These are phyloP conservation scores for Apiospora pterosperma DNA, from an alignment of 2,329 filamentous ascomycete genomes.

Conservation along the genomic window DNA sequence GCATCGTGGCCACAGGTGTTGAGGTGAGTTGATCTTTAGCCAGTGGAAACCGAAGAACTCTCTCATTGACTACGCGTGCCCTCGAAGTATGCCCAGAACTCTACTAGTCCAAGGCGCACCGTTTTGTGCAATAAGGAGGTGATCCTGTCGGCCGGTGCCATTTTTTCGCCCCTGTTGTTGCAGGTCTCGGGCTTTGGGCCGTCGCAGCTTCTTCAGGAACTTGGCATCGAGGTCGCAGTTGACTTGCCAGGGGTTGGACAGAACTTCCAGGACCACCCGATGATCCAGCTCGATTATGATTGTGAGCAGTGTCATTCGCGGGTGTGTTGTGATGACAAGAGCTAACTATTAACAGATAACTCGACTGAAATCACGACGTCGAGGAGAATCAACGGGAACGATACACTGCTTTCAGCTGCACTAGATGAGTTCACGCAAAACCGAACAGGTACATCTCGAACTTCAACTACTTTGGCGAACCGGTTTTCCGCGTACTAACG, in stretches of 20 bases:
- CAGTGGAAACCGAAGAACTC: background rate
- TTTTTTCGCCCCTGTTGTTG: slow-evolving; percentile 26
- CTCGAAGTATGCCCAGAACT: slow-evolving; percentile 24
- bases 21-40: slow-evolving; percentile 26
- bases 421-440: slow-evolving; percentile 20
- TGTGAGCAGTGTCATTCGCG: slow-evolving; percentile 13
- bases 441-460: slow-evolving; percentile 17
- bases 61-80: slow-evolving; percentile 1
- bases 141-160: slow-evolving; percentile 27
- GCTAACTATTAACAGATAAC: background rate
- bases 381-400: background rate
- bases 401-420: slow-evolving; percentile 11
- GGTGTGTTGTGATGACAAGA: background rate
- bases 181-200: slow-evolving; percentile 33
- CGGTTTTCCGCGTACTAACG: slow-evolving; percentile 4
- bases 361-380: background rate
- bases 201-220: slow-evolving; percentile 19
- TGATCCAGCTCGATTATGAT: slow-evolving; percentile 22
- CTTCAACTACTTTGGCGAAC: background rate
- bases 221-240: slow-evolving; percentile 24
- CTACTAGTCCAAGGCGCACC: slow-evolving; percentile 13
- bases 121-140: slow-evolving; percentile 26
- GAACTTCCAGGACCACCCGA: slow-evolving; percentile 29
- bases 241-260: slow-evolving; percentile 30
- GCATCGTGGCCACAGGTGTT: slow-evolving; percentile 28